These are phyloP conservation scores for Ambrosia hybrid DNA, from an alignment of 140 eudicot species.

Conservation along the genomic window DNA sequence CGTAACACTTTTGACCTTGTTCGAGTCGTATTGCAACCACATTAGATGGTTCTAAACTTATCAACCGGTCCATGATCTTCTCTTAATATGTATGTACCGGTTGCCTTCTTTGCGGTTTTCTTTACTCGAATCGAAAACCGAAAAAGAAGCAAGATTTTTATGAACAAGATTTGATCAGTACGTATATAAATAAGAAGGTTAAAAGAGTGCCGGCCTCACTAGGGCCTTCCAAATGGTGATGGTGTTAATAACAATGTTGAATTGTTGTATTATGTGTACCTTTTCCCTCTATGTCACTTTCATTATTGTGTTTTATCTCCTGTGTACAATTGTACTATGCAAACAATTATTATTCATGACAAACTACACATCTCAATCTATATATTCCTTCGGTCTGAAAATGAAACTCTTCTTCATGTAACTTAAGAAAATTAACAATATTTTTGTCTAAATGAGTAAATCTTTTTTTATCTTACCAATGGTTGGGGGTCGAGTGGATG, in stretches of 20 bases:
- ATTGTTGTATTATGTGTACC: constrained; percentile 61
- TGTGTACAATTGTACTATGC: constrained; percentile 26
- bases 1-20: constrained; percentile 60
- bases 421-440: neutral
- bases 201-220: constrained; percentile 27
- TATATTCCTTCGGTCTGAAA: neutral
- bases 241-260: constrained; percentile 59
- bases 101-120: neutral
- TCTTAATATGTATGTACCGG: neutral
- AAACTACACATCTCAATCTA: neutral
- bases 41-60: constrained; percentile 71
- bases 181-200: constrained; percentile 17
- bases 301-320: constrained; percentile 2
- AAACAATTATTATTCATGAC: constrained; percentile 11
- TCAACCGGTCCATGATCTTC: constrained; percentile 63
- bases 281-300: constrained; percentile 25
- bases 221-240: constrained; percentile 35
- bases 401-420: neutral
- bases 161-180: neutral
- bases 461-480: too few species aligned
- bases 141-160: neutral
- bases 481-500: too few species aligned
- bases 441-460: too few species aligned
- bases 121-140: neutral
- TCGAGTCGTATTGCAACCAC: constrained; percentile 54